Evolutionary conservation across 1,139 yeast species (phyloP), one percentile per base, ranked within the genome.

Genomic region (Wickerhamiella pararugosa): DNA sequence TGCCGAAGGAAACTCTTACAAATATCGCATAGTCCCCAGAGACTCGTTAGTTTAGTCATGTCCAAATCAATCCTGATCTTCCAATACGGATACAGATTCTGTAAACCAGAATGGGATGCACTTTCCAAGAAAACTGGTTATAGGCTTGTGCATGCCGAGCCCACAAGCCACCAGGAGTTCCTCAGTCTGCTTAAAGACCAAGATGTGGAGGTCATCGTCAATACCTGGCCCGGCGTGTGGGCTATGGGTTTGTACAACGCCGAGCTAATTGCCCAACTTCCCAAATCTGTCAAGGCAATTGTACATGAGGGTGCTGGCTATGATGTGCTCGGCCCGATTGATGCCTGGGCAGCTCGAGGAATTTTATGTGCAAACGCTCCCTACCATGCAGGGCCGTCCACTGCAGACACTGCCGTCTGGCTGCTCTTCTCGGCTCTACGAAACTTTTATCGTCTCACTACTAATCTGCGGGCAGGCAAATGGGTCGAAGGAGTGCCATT

Each of bases 331-430:
- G 45, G 82, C 73, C 53, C 70, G 70, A 6, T 66, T 61, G 33
- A 72, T 71, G 37, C 69, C 71, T 49, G 69, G 72, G 37, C 37
- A 7, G 60, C 51, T n/a, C 45, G 55, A 27, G 64, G 65, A 6
- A 76, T 82, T 43, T 84, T 78, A 59, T 64, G 81, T 7, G 73
- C 87, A 7, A 79, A 82, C 56, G 79, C 78, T 6, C 87, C 92
- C 4, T 67, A 66, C 4, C 66, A 80, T 4, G 92, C 81, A 11
- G 86, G 80, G 51, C 73, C 71, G 6, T 81, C 93, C 9, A 84
- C 94, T 9, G 94, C 94, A 1, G 86, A 79, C 51, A 75, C 86
- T 3, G 87, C 83, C 43, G 71, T 80, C 5, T 80, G 65, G 56
- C 63, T 82, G 51, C 53, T 78, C 11, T 59, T 82, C 40, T 74